These are phyloP conservation scores for Bipolaris cookei DNA, from an alignment of 2,329 filamentous ascomycete species.

Conservation along the genomic window DNA sequence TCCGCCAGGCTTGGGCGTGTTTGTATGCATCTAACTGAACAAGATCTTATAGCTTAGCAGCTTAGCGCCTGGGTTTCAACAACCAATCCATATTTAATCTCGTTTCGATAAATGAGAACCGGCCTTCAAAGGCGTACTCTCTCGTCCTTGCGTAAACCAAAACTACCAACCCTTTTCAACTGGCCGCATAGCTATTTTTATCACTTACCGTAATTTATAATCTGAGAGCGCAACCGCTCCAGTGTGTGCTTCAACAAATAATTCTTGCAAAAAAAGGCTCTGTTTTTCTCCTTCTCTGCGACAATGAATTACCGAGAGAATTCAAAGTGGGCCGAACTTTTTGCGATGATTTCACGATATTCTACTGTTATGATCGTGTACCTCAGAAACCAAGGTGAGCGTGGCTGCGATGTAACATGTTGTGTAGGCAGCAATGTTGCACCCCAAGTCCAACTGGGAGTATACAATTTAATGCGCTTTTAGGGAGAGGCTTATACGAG, in stretches of 20 bases:
- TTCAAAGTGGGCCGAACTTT: not conserved
- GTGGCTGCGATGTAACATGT: not conserved
- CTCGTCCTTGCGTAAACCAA: not conserved
- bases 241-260: not conserved
- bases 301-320: not conserved
- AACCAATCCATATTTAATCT: not conserved
- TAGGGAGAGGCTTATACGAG: constrained; percentile 51
- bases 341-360: constrained; percentile 2
- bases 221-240: not conserved
- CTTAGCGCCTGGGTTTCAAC: not conserved
- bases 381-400: not conserved
- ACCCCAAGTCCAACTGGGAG: not conserved
- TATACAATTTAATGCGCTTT: not conserved
- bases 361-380: not conserved
- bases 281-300: not conserved
- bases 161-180: not conserved
- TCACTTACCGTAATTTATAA: not conserved
- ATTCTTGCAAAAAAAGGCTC: not conserved
- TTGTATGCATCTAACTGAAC: not conserved
- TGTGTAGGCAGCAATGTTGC: not conserved
- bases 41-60: not conserved
- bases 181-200: not conserved
- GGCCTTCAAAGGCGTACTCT: not conserved
- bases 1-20: not conserved
- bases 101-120: not conserved